A percentile compares a stretch with the other conserved stretches of the same genome.
phyloP scores from a whole-genome alignment of 2,329 filamentous ascomycete species.

The Botryotinia convoluta region DNA sequence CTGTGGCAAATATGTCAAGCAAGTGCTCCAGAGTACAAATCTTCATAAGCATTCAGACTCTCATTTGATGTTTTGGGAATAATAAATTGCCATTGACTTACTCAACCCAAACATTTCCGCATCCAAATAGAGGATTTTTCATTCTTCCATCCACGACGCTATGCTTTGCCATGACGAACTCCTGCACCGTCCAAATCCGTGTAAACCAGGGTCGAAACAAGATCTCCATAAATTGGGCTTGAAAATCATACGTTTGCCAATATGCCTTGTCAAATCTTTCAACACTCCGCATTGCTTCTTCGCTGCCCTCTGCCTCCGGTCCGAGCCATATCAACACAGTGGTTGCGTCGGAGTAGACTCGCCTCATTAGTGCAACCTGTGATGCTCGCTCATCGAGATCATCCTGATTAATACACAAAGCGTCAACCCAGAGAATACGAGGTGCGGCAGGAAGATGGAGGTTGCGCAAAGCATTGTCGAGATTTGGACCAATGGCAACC shows the following conservation, averaged over 20 bases:
- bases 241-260: constrained; percentile 4
- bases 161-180: constrained; percentile 14
- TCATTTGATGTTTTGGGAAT: too few relatives aligned
- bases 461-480: constrained; percentile 19
- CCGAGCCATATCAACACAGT: constrained; percentile 20
- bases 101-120: constrained; percentile 13
- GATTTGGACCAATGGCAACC: constrained; percentile 17
- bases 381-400: constrained; percentile 22
- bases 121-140: constrained; percentile 16
- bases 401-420: constrained; percentile 29
- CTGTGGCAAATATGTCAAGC: too few relatives aligned
- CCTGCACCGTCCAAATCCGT: constrained; percentile 25
- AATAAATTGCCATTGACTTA: neutral
- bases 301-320: constrained; percentile 1
- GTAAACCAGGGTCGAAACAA: constrained; percentile 19
- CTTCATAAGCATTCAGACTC: too few relatives aligned
- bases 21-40: too few relatives aligned
- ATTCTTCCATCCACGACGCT: constrained; percentile 7
- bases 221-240: constrained; percentile 10
- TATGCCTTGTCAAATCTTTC: neutral
- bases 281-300: constrained; percentile 9
- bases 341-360: constrained; percentile 27
- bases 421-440: constrained; percentile 22
- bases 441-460: neutral
- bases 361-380: constrained; percentile 29